Conservation (phyloP, 78 protist species). For the Diacronema lutheri region DNA sequence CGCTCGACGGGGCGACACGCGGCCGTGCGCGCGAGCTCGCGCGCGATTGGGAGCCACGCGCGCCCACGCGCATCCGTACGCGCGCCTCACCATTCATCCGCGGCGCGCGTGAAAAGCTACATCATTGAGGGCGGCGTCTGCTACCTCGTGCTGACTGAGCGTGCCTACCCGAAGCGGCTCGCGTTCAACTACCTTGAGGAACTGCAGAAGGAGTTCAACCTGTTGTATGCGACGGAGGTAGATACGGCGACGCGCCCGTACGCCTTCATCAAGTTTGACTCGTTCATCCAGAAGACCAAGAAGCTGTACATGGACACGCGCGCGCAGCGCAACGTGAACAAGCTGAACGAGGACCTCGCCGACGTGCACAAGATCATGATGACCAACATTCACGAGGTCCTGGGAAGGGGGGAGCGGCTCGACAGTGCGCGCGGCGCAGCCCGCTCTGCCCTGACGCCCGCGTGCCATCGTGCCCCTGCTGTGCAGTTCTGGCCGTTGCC, state of each 20-base stretch:
- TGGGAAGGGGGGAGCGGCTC: constrained; percentile 76
- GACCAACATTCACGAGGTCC: constrained; percentile 71
- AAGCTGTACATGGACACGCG: constrained; percentile 63
- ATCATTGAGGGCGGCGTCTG: constrained; percentile 64
- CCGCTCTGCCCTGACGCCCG: too few species aligned
- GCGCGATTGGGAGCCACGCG: too few species aligned
- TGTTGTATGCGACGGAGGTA: neutral
- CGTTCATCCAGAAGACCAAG: constrained; percentile 60
- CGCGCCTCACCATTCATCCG: too few species aligned
- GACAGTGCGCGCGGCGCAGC: constrained; percentile 56
- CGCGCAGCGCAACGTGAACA: constrained; percentile 57
- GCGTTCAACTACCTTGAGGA: constrained; percentile 77
- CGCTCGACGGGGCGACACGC: too few species aligned
- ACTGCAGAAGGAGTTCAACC: constrained; percentile 47
- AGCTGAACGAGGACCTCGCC: constrained; percentile 37
- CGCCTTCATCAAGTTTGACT: constrained; percentile 72
- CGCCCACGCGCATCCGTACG: too few species aligned
- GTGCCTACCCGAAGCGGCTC: constrained; percentile 71
- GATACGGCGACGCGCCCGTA: constrained; percentile 9
- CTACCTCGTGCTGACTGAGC: constrained; percentile 67
- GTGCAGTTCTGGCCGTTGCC: neutral
- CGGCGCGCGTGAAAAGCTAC: too few species aligned
- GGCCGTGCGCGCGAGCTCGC: too few species aligned
- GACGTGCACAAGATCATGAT: constrained; percentile 70
- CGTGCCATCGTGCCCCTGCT: too few species aligned